Base-by-base conservation (phyloP, 2,329 filamentous ascomycete genomes). In the Colletotrichum higginsianum region DNA sequence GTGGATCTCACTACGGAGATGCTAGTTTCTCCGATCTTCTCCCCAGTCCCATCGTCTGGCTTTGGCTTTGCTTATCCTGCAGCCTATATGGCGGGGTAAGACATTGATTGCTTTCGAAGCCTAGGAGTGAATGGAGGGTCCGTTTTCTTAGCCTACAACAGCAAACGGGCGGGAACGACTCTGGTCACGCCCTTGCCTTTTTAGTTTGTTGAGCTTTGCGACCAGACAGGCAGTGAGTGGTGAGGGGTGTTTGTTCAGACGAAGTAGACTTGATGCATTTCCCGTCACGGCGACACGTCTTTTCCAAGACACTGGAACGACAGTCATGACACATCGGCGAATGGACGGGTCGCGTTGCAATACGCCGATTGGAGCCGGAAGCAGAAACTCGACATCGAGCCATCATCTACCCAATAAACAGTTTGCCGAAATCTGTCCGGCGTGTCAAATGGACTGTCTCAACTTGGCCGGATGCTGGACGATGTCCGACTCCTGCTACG, bases 251-350 rank as follows among this genome's bases (percentile, higher is more conserved):
- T 18, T 62, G n/a, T 26, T n/a, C 30, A n/a, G 40, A 30, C n/a
- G 46, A 61, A 42, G 46, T 35, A 8, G 16, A 50, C 18, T 23
- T 61, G 30, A 42, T 40, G 46, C 44, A 35, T 42, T 50, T 62
- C 16, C 46, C 26, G 46, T 62, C 21, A 42, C n/a, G 60, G 30
- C 46, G 30, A n/a, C 21, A 40, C 1, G 46, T 61, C 38, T 61
- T 49, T 7, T 21, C 11, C 26, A 21, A 50, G 23, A 46, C 30
- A n/a, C 35, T 12, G 9, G 46, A 23, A 18, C n/a, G 44, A 26
- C n/a, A 26, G 46, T 30, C 13, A 50, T 26, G 47, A 16, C n/a
- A 40, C 38, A 23, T 40, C 46, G 26, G 30, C 13, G 46, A 40
- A 38, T 40, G 47, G 9, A n/a, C 46, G 15, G 46, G 30, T 21